Evolutionary conservation across 2,329 filamentous ascomycete genomes (phyloP), one percentile per base, ranked within the genome.

Genomic region (Exophiala aquamarina): DNA sequence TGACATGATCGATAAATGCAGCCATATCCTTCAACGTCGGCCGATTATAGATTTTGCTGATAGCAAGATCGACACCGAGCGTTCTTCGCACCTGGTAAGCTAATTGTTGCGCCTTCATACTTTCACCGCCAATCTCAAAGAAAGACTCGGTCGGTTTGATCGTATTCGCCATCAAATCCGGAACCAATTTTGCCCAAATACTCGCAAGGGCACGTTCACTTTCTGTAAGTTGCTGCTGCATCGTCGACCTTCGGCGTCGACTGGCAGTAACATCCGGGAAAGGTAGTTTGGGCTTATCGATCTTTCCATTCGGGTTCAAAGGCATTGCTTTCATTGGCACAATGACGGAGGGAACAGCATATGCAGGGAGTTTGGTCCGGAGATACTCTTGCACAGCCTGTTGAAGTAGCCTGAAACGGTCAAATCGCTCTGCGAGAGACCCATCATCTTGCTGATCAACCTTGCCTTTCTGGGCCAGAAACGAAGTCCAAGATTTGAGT

Each of bases 221-320:
- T 32, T 61, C 57, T 2, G 49, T 55, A 20, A 55, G 63, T 0
- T 71, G 72, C 7, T 75, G 69, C 28, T 73, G 60, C 21, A 71
- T 72, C 11, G 75, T 78, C 47, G 63, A 76, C 64, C 63, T 70
- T 61, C 73, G 68, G 43, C 73, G 71, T 23, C 70, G 72, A 47
- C 75, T 74, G 3, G 78, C 79, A 21, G 79, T 77, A 37, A 78
- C 77, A 66, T 92, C 88, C 31, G 83, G 91, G 77, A 91, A 93
- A 0, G 89, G 89, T 42, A 94, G 73, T 2, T 81, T 82, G 11
- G 87, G 84, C 67, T 83, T 86, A 67, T 94, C 89, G 33, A 92
- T 81, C 69, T 93, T 93, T 59, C 87, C 86, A 58, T 90, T 90
- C n/a, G 86, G 86, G 65, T 89, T 91, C n/a, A 92, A 68, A 1